phyloP scores from a whole-genome alignment of 1,284 basidiomycete species.

The Leccinum olivaceoglutinosum region DNA sequence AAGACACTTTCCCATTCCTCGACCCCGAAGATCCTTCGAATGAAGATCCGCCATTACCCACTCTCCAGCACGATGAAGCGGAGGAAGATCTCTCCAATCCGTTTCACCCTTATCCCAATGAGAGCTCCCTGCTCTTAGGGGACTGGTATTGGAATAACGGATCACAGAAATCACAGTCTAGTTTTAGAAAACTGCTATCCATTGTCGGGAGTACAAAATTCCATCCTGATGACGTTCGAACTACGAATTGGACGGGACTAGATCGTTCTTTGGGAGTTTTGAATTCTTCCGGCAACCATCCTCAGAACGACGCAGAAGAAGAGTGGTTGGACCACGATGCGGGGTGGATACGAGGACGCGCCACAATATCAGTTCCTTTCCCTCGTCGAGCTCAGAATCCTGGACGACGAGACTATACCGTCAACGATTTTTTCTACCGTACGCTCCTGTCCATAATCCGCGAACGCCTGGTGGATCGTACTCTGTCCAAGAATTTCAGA shows the following conservation, averaged over 20 bases:
- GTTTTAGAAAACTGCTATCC: background rate
- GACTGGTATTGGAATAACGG: too few relatives aligned
- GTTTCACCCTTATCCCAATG: too few relatives aligned
- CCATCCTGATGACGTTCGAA: background rate
- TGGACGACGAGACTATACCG: background rate
- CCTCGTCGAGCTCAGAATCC: background rate
- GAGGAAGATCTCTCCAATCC: too few relatives aligned
- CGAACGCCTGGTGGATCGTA: background rate
- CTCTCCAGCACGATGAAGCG: too few relatives aligned
- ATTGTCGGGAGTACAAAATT: background rate
- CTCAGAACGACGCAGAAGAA: background rate
- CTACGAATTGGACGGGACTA: background rate
- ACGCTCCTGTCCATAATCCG: background rate
- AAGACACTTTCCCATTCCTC: too few relatives aligned
- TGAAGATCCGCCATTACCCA: too few relatives aligned
- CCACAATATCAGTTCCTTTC: background rate
- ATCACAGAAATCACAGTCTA: too few relatives aligned
- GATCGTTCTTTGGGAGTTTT: background rate
- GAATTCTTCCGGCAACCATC: background rate
- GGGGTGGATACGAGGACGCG: background rate
- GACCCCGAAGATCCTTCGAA: too few relatives aligned
- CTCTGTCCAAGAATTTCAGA: background rate
- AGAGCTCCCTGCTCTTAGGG: too few relatives aligned
- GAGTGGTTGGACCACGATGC: background rate
- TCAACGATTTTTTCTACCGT: background rate